Conservation (phyloP, 116 monocot species). For the Papilionanthe hybrid region DNA sequence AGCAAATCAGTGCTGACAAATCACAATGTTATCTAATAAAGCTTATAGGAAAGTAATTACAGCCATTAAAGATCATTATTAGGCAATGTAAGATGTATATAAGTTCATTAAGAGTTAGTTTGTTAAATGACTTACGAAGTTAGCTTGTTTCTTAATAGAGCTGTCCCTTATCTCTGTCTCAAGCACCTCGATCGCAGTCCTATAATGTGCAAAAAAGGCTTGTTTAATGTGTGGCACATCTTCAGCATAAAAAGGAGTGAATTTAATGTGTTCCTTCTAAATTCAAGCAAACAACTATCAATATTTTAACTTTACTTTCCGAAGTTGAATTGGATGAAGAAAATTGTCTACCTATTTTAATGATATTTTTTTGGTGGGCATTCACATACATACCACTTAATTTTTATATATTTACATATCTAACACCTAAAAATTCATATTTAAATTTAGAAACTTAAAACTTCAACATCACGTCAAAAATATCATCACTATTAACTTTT, state of each 20-base stretch:
- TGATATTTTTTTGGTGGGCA: too few species aligned
- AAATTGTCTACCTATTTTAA: not conserved
- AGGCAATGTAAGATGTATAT: not conserved
- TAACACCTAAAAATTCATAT: too few species aligned
- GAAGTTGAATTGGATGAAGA: not conserved
- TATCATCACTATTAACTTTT: too few species aligned
- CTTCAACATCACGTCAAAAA: too few species aligned
- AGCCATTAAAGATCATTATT: not conserved
- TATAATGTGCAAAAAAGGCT: slow-evolving; percentile 21
- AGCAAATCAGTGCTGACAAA: not conserved
- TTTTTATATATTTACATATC: too few species aligned
- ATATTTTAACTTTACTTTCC: not conserved
- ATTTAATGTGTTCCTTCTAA: not conserved
- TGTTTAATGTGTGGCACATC: not conserved
- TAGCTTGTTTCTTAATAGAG: slow-evolving; percentile 19
- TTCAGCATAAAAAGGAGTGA: not conserved
- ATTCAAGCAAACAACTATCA: not conserved
- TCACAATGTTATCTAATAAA: not conserved
- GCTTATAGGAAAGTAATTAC: not conserved
- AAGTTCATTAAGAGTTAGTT: not conserved
- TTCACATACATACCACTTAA: too few species aligned
- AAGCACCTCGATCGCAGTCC: slow-evolving; percentile 83
- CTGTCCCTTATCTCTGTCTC: slow-evolving; percentile 49
- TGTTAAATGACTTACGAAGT: slow-evolving; percentile 44
- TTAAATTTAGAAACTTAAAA: too few species aligned